Evolutionary conservation across 257 asterid species (phyloP).

Genomic region (Solanum ossicruentum): DNA sequence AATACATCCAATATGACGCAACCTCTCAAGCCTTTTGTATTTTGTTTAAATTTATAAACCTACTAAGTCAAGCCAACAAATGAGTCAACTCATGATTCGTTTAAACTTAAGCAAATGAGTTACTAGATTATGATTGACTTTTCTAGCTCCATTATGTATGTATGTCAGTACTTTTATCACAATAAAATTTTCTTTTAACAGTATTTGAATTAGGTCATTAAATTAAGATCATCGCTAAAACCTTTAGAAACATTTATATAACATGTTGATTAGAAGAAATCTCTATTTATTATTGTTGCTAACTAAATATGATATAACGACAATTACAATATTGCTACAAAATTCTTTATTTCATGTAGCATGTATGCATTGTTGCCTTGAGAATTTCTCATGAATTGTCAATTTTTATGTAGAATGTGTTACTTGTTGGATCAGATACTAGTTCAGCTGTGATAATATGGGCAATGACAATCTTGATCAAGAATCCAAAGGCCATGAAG

Average conservation of each 20-base stretch:
- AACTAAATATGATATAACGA: too few relatives aligned
- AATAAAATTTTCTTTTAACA: too few relatives aligned
- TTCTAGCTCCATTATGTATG: too few relatives aligned
- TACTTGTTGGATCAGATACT: neutral
- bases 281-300: too few relatives aligned
- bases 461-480: neutral
- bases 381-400: neutral
- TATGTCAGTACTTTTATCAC: too few relatives aligned
- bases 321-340: neutral
- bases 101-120: neutral
- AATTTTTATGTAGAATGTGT: neutral
- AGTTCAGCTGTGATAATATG: neutral
- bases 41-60: too few relatives aligned
- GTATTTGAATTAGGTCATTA: too few relatives aligned
- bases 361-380: neutral
- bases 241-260: too few relatives aligned
- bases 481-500: neutral
- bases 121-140: neutral
- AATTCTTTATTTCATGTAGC: too few relatives aligned
- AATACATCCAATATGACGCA: neutral
- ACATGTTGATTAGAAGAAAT: too few relatives aligned
- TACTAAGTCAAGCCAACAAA: neutral
- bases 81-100: neutral
- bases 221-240: too few relatives aligned
- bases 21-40: neutral